These are phyloP conservation scores for Pleurostoma richardsiae DNA, from an alignment of 2,329 filamentous ascomycete genomes.

Conservation along the genomic window DNA sequence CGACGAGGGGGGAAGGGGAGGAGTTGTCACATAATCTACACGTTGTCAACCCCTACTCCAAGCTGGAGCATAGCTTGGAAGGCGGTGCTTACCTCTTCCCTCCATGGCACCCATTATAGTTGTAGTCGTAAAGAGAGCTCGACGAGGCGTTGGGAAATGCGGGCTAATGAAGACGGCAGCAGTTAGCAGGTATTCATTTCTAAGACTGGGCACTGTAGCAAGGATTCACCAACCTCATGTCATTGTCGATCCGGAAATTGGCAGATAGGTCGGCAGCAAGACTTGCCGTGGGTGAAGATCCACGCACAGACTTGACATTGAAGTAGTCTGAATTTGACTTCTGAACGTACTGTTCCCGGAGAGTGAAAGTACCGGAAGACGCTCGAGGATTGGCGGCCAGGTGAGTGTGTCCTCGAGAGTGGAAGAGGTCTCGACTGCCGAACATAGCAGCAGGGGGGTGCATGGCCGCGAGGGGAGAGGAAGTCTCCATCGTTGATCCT, in stretches of 20 bases:
- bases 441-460: conserved; percentile 69
- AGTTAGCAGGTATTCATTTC: conserved; percentile 9
- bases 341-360: conserved; percentile 64
- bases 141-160: conserved; percentile 74
- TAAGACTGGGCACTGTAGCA: background rate
- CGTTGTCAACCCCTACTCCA: conserved; percentile 14
- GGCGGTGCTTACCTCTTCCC: conserved; percentile 48
- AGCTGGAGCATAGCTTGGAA: background rate
- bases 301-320: conserved; percentile 67
- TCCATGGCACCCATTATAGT: conserved; percentile 58
- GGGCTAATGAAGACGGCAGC: conserved; percentile 49
- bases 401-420: conserved; percentile 38
- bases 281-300: conserved; percentile 86
- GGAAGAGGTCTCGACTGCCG: conserved; percentile 51
- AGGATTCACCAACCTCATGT: conserved; percentile 62
- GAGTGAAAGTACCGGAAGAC: conserved; percentile 56
- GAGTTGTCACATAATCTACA: conserved; percentile 73
- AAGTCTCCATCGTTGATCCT: conserved; percentile 69
- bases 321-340: conserved; percentile 71
- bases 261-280: conserved; percentile 92
- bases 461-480: conserved; percentile 91
- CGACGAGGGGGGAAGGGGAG: conserved; percentile 71
- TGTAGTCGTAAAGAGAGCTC: conserved; percentile 76
- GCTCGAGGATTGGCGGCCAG: conserved; percentile 53
- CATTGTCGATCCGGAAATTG: conserved; percentile 89